phyloP scores from a whole-genome alignment of 106 monocot genomes.

The Alisma plantagoaquatica region DNA sequence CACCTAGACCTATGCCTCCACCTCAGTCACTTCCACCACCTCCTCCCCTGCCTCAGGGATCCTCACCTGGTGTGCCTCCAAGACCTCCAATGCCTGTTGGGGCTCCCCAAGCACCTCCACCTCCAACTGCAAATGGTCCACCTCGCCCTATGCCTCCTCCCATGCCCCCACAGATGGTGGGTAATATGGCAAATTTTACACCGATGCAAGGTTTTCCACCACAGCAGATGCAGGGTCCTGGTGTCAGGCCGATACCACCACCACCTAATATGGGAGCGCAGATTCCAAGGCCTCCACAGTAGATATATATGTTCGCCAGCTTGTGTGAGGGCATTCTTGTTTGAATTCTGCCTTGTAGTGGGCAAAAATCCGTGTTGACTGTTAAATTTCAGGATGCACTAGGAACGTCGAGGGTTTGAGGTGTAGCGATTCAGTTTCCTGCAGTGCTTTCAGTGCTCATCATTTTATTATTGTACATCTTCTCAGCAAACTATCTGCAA shows the following conservation, averaged over 20 bases:
- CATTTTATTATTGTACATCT: no score
- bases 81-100: conserved; percentile 15
- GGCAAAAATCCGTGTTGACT: no score
- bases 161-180: conserved; percentile 31
- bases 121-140: conserved; percentile 42
- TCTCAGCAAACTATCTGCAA: no score
- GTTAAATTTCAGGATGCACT: no score
- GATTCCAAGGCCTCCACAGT: neutral
- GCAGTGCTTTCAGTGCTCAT: no score
- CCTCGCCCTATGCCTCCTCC: conserved; percentile 35
- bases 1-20: conserved; percentile 40
- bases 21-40: conserved; percentile 42
- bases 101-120: conserved; percentile 50
- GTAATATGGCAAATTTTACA: conserved; percentile 59
- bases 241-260: conserved; percentile 32
- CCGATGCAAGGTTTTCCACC: conserved; percentile 24
- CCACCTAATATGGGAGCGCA: conserved; percentile 30
- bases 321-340: neutral
- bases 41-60: conserved; percentile 42
- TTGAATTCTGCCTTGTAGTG: neutral
- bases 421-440: no score
- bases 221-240: conserved; percentile 43
- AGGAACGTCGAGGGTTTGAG: no score
- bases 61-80: conserved; percentile 29
- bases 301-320: neutral